Evolutionary conservation across 352 stramenopile genomes (phyloP).

Genomic region (Globisporangium paddicum): DNA sequence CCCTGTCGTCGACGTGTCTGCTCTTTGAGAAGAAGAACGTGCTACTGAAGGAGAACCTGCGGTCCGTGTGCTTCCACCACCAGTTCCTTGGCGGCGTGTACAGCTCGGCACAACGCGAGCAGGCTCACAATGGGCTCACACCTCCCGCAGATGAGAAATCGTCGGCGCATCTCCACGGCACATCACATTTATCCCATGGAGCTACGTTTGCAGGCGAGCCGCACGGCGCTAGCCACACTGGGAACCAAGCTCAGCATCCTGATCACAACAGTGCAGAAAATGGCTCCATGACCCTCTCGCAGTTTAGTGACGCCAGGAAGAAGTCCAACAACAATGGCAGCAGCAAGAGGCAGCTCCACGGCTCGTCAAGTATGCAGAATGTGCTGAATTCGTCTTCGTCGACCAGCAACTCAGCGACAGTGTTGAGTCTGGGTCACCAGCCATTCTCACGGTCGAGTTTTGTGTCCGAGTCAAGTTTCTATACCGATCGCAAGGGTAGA

Average conservation of each 20-base stretch:
- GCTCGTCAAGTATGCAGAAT: slow-evolving; percentile 7
- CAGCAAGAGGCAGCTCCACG: slow-evolving; percentile 13
- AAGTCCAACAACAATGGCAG: slow-evolving; percentile 12
- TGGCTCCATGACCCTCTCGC: slow-evolving; percentile 26
- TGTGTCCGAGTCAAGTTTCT: slow-evolving; percentile 10
- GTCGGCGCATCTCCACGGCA: background rate
- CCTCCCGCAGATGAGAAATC: background rate
- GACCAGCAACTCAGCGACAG: slow-evolving; percentile 6
- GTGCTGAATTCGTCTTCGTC: background rate
- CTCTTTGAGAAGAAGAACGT: slow-evolving; percentile 34
- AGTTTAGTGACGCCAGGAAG: slow-evolving; percentile 30
- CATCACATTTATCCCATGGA: background rate
- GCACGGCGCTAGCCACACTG: background rate
- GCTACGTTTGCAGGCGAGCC: background rate
- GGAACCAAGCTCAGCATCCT: background rate
- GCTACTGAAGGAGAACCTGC: slow-evolving; percentile 27
- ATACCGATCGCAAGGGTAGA: background rate
- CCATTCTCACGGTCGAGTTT: slow-evolving; percentile 13
- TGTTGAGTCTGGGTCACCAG: slow-evolving; percentile 1
- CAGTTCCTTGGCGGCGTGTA: slow-evolving; percentile 20
- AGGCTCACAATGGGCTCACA: background rate
- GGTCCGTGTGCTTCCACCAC: slow-evolving; percentile 24
- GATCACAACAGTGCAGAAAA: slow-evolving; percentile 2
- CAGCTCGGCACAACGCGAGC: background rate
- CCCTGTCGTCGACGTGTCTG: slow-evolving; percentile 13